phyloP scores from a whole-genome alignment of 176 grass and related monocot species.

The Hordeum vulgare region MorexV3_pseudomolecules_assembly NC_058519.1:82174149-82174648 shows the following conservation, averaged over 20 bases:
- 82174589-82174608: conserved; percentile 21
- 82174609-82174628: conserved; percentile 23
- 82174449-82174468: conserved; percentile 62
- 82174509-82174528: conserved; percentile 56
- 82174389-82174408: conserved; percentile 26
- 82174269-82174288: conserved; percentile 29
- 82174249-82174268: conserved; percentile 18
- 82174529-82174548: conserved; percentile 50
- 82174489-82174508: conserved; percentile 19
- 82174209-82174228: conserved; percentile 46
- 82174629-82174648: conserved; percentile 48
- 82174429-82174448: conserved; percentile 51
- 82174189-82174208: conserved; percentile 37
- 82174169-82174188: conserved; percentile 32
- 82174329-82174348: conserved; percentile 41
- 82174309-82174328: conserved; percentile 56
- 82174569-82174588: conserved; percentile 12
- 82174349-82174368: conserved; percentile 45
- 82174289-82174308: conserved; percentile 43
- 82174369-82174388: conserved; percentile 40
- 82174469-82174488: conserved; percentile 32
- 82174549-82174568: conserved; percentile 31
- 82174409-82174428: conserved; percentile 41
- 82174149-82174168: conserved; percentile 25
- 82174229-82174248: conserved; percentile 37